Evolutionary conservation across 495 filamentous ascomycete species (phyloP).

Genomic region (Penicillium coprophilum): DNA sequence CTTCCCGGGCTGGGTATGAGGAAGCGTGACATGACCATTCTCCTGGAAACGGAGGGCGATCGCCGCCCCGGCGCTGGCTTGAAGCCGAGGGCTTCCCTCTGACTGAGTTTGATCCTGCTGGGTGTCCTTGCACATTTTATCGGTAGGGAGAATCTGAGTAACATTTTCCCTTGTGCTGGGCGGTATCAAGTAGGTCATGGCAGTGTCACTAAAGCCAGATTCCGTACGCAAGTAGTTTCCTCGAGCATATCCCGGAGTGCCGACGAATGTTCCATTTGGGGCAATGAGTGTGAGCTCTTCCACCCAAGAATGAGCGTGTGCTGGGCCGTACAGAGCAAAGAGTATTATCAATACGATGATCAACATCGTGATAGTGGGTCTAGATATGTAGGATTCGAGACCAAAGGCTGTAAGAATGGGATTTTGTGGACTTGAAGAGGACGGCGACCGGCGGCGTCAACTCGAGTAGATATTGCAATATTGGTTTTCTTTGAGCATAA

Average conservation of each 20-base stretch:
- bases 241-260: conserved; percentile 65
- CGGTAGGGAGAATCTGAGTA: conserved; percentile 28
- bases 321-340: conserved; percentile 38
- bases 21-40: conserved; percentile 82
- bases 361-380: conserved; percentile 13
- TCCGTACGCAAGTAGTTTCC: conserved; percentile 54
- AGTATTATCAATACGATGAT: conserved; percentile 18
- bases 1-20: conserved; percentile 57
- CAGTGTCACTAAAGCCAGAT: conserved; percentile 49
- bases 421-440: background rate
- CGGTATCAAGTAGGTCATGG: conserved; percentile 56
- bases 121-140: conserved; percentile 54
- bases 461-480: background rate
- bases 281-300: conserved; percentile 70
- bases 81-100: conserved; percentile 57
- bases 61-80: conserved; percentile 63
- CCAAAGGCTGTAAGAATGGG: background rate
- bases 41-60: conserved; percentile 77
- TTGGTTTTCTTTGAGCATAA: background rate
- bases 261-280: conserved; percentile 70
- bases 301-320: conserved; percentile 72
- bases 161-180: conserved; percentile 36
- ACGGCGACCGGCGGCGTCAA: conserved; percentile 3
- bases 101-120: conserved; percentile 56
- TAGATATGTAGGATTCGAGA: background rate